Evolutionary conservation across 148 eudicot species (phyloP), one percentile per base, ranked within the genome.

Genomic region (Fagopyrum esculentum): DNA sequence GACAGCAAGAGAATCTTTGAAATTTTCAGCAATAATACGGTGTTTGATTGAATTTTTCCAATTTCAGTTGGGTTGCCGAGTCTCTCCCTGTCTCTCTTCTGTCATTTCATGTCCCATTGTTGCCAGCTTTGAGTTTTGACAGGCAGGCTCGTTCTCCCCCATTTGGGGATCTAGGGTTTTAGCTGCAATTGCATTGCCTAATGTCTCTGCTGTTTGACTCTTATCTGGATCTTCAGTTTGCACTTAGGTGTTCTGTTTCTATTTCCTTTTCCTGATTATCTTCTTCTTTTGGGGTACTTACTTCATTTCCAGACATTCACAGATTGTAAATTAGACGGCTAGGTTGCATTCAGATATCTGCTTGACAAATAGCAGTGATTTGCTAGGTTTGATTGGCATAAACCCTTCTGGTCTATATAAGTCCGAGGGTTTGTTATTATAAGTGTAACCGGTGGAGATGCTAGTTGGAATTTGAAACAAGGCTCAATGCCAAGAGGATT

Each of bases 121-220:
- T 30, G 69, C 45, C 69, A 63, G 69, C 69, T 63, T 63, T 44
- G 16, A 63, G 69, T 63, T 30, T 63, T 44, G 40, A 35, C 45
- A 63, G 15, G 45, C 43, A 55, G 59, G 5, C n/a, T 55, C n/a
- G n/a, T 55, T 63, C 69, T 30, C 69, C 30, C 69, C 12, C 6
- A 63, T 63, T 63, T 63, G 45, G 69, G 69, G 69, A 63, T 63
- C 69, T 63, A 63, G 69, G 69, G 69, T 63, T 63, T 63, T 29
- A 29, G 45, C 69, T 29, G 59, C 19, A 55, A 15, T 55, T 55
- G 59, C 59, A 55, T 55, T 55, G 59, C n/a, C 7, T 35, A 35
- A 35, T 35, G 40, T 35, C 17, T n/a, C 6, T 55, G 59, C 19
- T 55, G 59, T 16, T 55, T 15, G 59, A n/a, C n/a, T 55, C 59